Conservation (phyloP, 2,329 filamentous ascomycete genomes). For the Ophioceras dolichostomum region DNA sequence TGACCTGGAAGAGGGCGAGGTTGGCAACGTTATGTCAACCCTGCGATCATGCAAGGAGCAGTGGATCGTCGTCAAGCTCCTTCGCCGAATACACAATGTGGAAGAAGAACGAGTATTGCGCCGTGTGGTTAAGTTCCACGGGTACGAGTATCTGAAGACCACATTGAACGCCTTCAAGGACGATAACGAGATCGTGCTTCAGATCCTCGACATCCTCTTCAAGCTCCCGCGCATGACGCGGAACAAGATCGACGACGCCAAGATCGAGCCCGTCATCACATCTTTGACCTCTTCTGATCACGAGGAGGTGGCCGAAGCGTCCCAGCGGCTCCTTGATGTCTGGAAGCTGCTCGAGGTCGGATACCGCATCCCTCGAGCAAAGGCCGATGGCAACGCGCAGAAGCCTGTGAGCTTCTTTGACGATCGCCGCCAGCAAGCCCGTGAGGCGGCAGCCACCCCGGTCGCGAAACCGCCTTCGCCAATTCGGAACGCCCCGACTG, state of each 20-base stretch:
- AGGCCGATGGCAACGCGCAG: conserved; percentile 57
- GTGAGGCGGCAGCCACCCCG: conserved; percentile 15
- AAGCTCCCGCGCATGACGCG: conserved; percentile 81
- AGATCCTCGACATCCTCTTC: conserved; percentile 81
- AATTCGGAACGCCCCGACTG: conserved; percentile 39
- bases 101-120: conserved; percentile 80
- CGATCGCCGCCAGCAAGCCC: conserved; percentile 51
- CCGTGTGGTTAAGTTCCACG: conserved; percentile 89
- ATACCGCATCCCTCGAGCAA: conserved; percentile 87
- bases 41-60: conserved; percentile 98
- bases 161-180: conserved; percentile 74
- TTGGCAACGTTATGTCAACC: conserved; percentile 90
- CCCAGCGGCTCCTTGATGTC: conserved; percentile 60
- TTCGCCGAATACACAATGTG: conserved; percentile 76
- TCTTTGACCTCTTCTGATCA: conserved; percentile 56
- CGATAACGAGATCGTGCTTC: conserved; percentile 81
- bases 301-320: conserved; percentile 60
- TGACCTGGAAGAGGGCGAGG: conserved; percentile 67
- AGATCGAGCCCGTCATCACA: conserved; percentile 75
- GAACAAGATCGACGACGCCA: conserved; percentile 95
- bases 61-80: conserved; percentile 94
- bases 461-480: conserved; percentile 28
- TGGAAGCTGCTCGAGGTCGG: conserved; percentile 86
- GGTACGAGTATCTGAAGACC: conserved; percentile 87
- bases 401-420: conserved; percentile 40